Percentiles rank a stretch among this genome's conserved stretches.
These are phyloP conservation scores for Wakefieldia striispora DNA, from an alignment of 768 basidiomycete species.

Conservation along the genomic window DNA sequence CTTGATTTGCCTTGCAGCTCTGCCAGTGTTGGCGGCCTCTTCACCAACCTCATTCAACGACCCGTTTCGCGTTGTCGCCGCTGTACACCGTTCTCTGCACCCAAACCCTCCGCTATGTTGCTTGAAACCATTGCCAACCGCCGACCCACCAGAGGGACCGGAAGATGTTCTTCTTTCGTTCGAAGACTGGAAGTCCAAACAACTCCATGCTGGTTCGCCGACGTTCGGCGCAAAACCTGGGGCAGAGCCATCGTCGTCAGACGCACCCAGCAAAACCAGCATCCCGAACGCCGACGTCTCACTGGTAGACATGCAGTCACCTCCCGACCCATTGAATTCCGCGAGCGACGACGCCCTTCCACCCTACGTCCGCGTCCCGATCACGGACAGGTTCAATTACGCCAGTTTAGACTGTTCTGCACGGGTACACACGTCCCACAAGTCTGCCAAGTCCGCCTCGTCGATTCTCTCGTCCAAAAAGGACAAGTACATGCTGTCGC, in stretches of 20 bases:
- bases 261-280: not conserved
- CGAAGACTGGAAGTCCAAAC: slow-evolving; percentile 85
- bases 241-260: slow-evolving; percentile 4
- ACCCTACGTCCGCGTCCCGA: slow-evolving; percentile 69
- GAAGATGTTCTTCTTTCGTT: slow-evolving; percentile 75
- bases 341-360: slow-evolving; percentile 33
- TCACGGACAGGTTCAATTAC: slow-evolving; percentile 92
- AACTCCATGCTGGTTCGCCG: slow-evolving; percentile 40
- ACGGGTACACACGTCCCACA: slow-evolving; percentile 82
- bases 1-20: slow-evolving; percentile 34
- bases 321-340: slow-evolving; percentile 13
- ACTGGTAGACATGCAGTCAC: slow-evolving; percentile 6
- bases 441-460: slow-evolving; percentile 75
- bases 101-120: slow-evolving; percentile 67
- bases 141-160: slow-evolving; percentile 41
- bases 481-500: slow-evolving; percentile 96
- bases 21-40: slow-evolving; percentile 31
- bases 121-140: slow-evolving; percentile 47
- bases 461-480: slow-evolving; percentile 86
- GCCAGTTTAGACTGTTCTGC: slow-evolving; percentile 92
- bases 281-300: slow-evolving; percentile 3
- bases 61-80: slow-evolving; percentile 57
- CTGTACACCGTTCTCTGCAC: slow-evolving; percentile 41
- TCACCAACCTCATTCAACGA: slow-evolving; percentile 48
- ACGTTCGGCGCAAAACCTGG: slow-evolving; percentile 17